Percentiles rank a stretch among this genome's conserved stretches.
phyloP scores from a whole-genome alignment of 2,329 filamentous ascomycete species.

The Hypomyces perniciosus region DNA sequence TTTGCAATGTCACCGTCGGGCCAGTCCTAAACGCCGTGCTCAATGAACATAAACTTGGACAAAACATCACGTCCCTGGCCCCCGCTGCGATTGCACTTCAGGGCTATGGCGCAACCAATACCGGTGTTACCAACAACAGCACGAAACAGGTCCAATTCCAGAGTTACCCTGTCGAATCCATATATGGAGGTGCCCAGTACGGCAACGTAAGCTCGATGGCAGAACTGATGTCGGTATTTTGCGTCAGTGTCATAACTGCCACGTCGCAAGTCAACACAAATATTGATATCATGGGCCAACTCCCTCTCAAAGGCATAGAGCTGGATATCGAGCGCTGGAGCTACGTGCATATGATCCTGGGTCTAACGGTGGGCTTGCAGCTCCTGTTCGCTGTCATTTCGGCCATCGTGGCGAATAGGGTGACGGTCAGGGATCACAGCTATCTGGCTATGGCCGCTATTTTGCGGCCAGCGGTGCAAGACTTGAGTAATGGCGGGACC shows the following conservation, averaged over 20 bases:
- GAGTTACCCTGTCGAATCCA: slow-evolving; percentile 36
- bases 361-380: slow-evolving; percentile 27
- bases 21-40: slow-evolving; percentile 28
- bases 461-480: slow-evolving; percentile 15
- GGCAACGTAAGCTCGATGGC: slow-evolving; percentile 32
- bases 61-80: slow-evolving; percentile 28
- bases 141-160: slow-evolving; percentile 27
- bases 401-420: slow-evolving; percentile 21
- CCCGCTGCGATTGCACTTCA: slow-evolving; percentile 35
- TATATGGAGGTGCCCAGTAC: slow-evolving; percentile 28
- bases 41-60: slow-evolving; percentile 31
- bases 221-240: slow-evolving; percentile 29
- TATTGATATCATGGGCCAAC: slow-evolving; percentile 21
- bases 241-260: slow-evolving; percentile 30
- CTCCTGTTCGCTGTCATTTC: slow-evolving; percentile 21
- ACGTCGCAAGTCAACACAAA: slow-evolving; percentile 25
- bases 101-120: slow-evolving; percentile 27
- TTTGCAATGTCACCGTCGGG: slow-evolving; percentile 32
- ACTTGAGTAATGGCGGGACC: slow-evolving; percentile 13
- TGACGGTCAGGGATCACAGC: slow-evolving; percentile 23
- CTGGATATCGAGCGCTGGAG: slow-evolving; percentile 29
- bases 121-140: slow-evolving; percentile 19
- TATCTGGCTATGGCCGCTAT: slow-evolving; percentile 17
- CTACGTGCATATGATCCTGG: slow-evolving; percentile 26
- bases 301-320: slow-evolving; percentile 26